Evolutionary conservation across 2,329 filamentous ascomycete species (phyloP).

Genomic region (Talaromyces sp.): DNA sequence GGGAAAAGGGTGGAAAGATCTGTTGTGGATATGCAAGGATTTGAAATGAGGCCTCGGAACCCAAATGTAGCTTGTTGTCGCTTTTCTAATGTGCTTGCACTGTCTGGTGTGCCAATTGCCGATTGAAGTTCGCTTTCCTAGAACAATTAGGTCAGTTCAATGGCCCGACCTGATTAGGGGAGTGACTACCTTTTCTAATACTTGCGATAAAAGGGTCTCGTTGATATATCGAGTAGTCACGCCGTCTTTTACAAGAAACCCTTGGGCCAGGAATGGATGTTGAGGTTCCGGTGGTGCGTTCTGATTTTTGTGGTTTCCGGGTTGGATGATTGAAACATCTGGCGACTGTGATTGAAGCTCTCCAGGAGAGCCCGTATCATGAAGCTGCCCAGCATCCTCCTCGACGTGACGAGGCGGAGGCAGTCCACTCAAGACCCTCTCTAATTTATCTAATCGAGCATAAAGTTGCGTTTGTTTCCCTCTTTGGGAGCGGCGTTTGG

Average conservation of each 20-base stretch:
- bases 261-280: background rate
- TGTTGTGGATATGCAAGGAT: conserved; percentile 21
- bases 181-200: conserved; percentile 27
- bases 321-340: background rate
- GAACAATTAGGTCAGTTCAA: background rate
- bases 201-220: conserved; percentile 25
- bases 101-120: background rate
- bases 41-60: conserved; percentile 28
- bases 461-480: background rate
- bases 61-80: conserved; percentile 22
- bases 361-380: background rate
- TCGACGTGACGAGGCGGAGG: too few relatives aligned
- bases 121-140: conserved; percentile 5
- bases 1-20: conserved; percentile 25
- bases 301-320: background rate
- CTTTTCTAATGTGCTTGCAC: conserved; percentile 7
- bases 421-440: background rate
- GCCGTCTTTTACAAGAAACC: conserved; percentile 25
- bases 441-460: background rate
- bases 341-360: background rate
- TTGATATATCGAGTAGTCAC: conserved; percentile 22
- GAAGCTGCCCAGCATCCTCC: background rate
- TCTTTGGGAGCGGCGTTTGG: background rate
- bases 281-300: background rate
- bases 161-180: background rate